Evolutionary conservation across 116 monocot species (phyloP).

Genomic region (Posidonia oceanica): DNA sequence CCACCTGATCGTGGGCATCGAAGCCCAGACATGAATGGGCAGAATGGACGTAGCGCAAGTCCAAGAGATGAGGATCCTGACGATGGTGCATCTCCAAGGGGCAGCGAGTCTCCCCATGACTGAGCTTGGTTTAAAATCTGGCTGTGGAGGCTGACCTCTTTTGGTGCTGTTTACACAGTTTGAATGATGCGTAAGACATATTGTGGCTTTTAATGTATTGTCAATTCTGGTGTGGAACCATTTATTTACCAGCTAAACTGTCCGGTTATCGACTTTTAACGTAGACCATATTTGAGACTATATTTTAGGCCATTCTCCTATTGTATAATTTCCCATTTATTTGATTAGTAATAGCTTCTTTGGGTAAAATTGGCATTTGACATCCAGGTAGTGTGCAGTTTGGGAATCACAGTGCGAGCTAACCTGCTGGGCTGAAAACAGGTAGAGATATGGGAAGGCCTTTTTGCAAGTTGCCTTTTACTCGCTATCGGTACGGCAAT

Average conservation of each 20-base stretch:
- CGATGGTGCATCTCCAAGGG: neutral
- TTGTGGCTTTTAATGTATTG: neutral
- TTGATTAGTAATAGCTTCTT: too few species aligned
- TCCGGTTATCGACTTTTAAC: neutral
- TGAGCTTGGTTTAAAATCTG: neutral
- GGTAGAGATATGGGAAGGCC: too few species aligned
- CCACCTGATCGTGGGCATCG: constrained; percentile 5
- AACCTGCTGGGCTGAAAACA: too few species aligned
- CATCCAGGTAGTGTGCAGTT: too few species aligned
- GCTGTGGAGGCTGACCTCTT: neutral
- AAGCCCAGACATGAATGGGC: constrained; percentile 3
- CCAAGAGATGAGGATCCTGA: neutral
- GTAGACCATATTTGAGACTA: neutral
- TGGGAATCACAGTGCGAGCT: too few species aligned
- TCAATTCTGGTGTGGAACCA: neutral
- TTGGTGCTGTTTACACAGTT: neutral
- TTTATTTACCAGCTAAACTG: neutral
- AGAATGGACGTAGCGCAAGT: neutral
- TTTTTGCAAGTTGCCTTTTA: too few species aligned
- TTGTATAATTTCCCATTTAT: neutral
- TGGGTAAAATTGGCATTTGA: too few species aligned
- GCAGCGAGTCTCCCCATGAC: neutral
- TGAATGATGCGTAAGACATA: neutral
- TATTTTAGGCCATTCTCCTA: neutral
- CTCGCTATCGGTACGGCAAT: too few species aligned